Base-by-base conservation (phyloP, 169 alveolate species). In the Hepatocystis sp. region DNA sequence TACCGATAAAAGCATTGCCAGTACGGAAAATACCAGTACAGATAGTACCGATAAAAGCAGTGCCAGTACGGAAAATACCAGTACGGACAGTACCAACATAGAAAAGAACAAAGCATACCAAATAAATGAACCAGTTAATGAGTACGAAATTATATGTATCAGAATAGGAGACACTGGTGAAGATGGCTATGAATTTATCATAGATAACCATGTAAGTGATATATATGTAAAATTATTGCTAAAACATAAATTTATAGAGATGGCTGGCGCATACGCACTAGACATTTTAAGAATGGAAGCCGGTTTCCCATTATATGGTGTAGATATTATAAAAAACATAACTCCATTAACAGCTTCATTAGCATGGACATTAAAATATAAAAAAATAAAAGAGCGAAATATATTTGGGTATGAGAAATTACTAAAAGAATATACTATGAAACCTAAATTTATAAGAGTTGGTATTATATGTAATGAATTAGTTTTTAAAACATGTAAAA, bases 251-350 rank as follows among this genome's bases (percentile, higher is more conserved):
- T 36, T 46, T 1, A 93, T 86, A 40, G 44, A 40, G 40, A 32
- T 86, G 13, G 91, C 88, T 15, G 95, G 94, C n/a, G 90, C 91
- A 39, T 84, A 85, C 21, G 90, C 93, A 1, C 81, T 86, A 52
- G 92, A 92, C 47, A 51, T 86, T 15, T 90, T 89, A 58, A 85
- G 95, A 60, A 71, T 92, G 94, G 95, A 92, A 71, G 71, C 92
- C 4, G 95, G 95, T 2, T 61, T 92, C 11, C 85, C 91, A 2
- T 32, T 90, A 13, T 84, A 91, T 32, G 93, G 90, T 7, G 55
- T 90, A 5, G 95, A 92, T 60, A 60, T 92, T 8, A 67, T 91
- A 27, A 85, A 92, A 49, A 91, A 92, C 30, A 61, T 91, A 8
- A 66, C 93, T 28, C 95, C 95, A 10, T 71, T 92, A 46, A 85